These are phyloP conservation scores for Fusarium mangiferae DNA, from an alignment of 2,329 filamentous ascomycete genomes.

Conservation along the genomic window DNA sequence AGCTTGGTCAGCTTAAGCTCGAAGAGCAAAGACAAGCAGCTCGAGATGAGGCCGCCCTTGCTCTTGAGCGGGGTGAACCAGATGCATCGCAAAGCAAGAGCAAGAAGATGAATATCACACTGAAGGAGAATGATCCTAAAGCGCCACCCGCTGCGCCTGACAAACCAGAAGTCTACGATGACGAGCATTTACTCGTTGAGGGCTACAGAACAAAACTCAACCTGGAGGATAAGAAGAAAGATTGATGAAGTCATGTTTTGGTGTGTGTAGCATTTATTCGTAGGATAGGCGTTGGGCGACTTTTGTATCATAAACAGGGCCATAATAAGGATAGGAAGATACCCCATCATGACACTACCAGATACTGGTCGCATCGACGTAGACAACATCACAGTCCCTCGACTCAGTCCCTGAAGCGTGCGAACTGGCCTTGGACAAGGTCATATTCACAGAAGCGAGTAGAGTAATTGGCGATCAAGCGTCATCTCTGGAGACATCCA, in stretches of 20 bases:
- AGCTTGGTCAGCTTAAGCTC: conserved; percentile 56
- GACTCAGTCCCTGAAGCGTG: conserved; percentile 24
- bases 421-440: conserved; percentile 35
- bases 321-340: conserved; percentile 23
- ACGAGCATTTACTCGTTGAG: conserved; percentile 60
- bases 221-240: conserved; percentile 17
- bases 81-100: conserved; percentile 44
- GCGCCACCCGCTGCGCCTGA: conserved; percentile 31
- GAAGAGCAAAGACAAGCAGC: conserved; percentile 55
- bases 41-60: conserved; percentile 56
- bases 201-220: conserved; percentile 58
- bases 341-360: conserved; percentile 18
- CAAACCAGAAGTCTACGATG: conserved; percentile 47
- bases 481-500: conserved; percentile 69
- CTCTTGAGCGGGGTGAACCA: conserved; percentile 58
- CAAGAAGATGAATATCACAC: conserved; percentile 58
- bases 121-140: conserved; percentile 60
- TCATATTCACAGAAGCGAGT: conserved; percentile 45
- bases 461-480: conserved; percentile 86
- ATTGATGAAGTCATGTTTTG: neutral
- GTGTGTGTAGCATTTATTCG: neutral
- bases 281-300: conserved; percentile 28
- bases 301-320: conserved; percentile 13
- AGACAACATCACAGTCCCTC: neutral
- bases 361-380: neutral